Evolutionary conservation across 2,329 filamentous ascomycete genomes (phyloP).

Genomic region (Sporothrix inflata): DNA sequence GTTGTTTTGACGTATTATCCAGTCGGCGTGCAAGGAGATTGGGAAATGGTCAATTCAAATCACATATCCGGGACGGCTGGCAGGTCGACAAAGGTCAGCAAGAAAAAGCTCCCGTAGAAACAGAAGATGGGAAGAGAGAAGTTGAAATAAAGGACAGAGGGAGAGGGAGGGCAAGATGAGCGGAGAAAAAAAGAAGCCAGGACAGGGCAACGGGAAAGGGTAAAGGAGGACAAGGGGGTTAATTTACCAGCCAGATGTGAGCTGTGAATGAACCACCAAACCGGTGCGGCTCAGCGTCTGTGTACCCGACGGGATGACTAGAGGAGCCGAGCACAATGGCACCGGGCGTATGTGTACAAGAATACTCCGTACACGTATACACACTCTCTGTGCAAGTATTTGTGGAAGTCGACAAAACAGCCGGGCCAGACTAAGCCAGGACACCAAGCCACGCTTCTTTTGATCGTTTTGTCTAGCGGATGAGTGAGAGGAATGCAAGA

Average conservation of each 20-base stretch:
- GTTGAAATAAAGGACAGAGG: not conserved
- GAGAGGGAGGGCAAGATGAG: not conserved
- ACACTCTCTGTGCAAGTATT: not conserved
- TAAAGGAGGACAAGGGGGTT: not conserved
- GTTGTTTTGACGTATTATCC: slow-evolving; percentile 13
- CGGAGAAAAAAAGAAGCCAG: not conserved
- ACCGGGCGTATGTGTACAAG: not conserved
- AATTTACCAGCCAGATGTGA: slow-evolving; percentile 2
- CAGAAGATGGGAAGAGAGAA: not conserved
- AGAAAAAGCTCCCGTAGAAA: not conserved
- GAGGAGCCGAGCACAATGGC: slow-evolving; percentile 17
- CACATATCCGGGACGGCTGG: slow-evolving; percentile 22
- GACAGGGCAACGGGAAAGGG: not conserved
- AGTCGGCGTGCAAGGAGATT: slow-evolving; percentile 1
- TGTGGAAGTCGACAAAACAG: not conserved
- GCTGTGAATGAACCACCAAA: not conserved
- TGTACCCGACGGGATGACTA: slow-evolving; percentile 15
- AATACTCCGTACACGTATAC: not conserved
- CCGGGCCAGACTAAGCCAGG: not conserved
- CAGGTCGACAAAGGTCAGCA: slow-evolving; percentile 17
- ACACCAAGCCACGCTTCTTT: not conserved
- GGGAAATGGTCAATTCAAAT: not conserved
- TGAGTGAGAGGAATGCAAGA: not conserved
- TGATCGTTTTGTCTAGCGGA: not conserved
- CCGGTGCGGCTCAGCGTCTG: slow-evolving; percentile 2